phyloP scores from a whole-genome alignment of 805 yeast species.

The Kluyveromyces siamensis region DNA sequence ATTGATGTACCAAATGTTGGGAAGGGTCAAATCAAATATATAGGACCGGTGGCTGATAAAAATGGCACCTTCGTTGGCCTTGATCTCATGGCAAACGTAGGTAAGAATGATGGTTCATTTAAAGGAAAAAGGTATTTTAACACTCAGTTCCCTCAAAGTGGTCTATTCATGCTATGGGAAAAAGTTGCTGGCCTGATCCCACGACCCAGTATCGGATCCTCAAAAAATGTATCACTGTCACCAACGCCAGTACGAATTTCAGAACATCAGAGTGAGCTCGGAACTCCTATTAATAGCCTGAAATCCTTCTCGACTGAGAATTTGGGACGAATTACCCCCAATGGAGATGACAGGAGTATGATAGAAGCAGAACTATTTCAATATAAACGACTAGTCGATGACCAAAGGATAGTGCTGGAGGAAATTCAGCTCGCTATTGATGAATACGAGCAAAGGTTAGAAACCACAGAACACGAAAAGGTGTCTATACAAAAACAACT shows the following conservation, averaged over 20 bases:
- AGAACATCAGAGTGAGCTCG: constrained; percentile 37
- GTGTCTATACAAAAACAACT: constrained; percentile 16
- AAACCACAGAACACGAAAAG: constrained; percentile 21
- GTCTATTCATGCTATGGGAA: constrained; percentile 62
- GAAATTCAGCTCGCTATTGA: constrained; percentile 26
- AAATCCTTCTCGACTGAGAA: not conserved
- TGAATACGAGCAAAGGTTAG: constrained; percentile 25
- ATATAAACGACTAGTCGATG: constrained; percentile 23
- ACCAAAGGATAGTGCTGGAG: constrained; percentile 24
- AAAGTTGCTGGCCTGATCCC: constrained; percentile 23
- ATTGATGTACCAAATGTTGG: constrained; percentile 60
- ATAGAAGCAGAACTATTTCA: constrained; percentile 15
- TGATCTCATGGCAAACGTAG: constrained; percentile 60
- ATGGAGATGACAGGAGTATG: constrained; percentile 2
- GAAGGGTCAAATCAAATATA: constrained; percentile 55
- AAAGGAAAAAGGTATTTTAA: constrained; percentile 63
- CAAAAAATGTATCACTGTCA: constrained; percentile 6
- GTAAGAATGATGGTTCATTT: constrained; percentile 81
- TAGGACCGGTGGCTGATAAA: constrained; percentile 68
- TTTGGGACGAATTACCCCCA: not conserved
- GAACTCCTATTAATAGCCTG: not conserved
- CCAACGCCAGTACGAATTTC: constrained; percentile 29
- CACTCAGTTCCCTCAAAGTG: constrained; percentile 55
- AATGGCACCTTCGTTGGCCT: constrained; percentile 79
- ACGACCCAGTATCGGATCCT: not conserved